These are phyloP conservation scores for Blastobotrys illinoisensis DNA, from an alignment of 1,139 yeast species.

Conservation along the genomic window DNA sequence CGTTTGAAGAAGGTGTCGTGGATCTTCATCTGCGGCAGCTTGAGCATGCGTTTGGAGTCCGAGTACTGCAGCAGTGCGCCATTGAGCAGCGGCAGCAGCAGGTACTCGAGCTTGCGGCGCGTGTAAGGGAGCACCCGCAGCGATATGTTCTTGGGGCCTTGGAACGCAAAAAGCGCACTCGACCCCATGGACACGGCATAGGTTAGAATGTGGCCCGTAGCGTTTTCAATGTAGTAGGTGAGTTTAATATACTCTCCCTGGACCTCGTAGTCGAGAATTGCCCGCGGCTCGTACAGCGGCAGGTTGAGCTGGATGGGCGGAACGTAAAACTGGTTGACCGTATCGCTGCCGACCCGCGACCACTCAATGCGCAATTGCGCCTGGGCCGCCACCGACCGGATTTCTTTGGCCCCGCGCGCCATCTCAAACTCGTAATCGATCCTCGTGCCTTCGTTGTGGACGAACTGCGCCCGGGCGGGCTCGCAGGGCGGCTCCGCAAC, in stretches of 20 bases:
- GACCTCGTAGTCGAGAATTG: slow-evolving; percentile 38
- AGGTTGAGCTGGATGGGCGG: slow-evolving; percentile 39
- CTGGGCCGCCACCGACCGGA: slow-evolving; percentile 30
- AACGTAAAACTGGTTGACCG: slow-evolving; percentile 23
- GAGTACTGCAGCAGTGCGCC: slow-evolving; percentile 22
- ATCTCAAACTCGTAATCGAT: slow-evolving; percentile 25
- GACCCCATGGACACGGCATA: slow-evolving; percentile 48
- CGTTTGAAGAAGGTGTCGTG: slow-evolving; percentile 65
- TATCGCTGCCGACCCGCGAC: slow-evolving; percentile 23
- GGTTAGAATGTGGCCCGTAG: slow-evolving; percentile 61
- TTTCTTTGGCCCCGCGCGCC: slow-evolving; percentile 22
- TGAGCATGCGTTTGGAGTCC: slow-evolving; percentile 31
- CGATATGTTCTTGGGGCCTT: slow-evolving; percentile 33
- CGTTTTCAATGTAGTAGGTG: slow-evolving; percentile 61
- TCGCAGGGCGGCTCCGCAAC: slow-evolving; percentile 12
- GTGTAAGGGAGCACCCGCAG: slow-evolving; percentile 61
- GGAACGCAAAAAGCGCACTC: slow-evolving; percentile 36
- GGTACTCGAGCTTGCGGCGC: slow-evolving; percentile 43
- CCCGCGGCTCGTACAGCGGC: slow-evolving; percentile 68
- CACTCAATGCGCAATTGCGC: slow-evolving; percentile 29
- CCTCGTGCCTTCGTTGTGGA: slow-evolving; percentile 26
- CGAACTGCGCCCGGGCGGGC: slow-evolving; percentile 12
- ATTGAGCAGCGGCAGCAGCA: slow-evolving; percentile 26
- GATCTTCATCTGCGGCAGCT: slow-evolving; percentile 54
- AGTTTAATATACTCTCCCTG: slow-evolving; percentile 29